Conservation (phyloP, 129 eudicot species). For the Flaveria trinervia region DNA sequence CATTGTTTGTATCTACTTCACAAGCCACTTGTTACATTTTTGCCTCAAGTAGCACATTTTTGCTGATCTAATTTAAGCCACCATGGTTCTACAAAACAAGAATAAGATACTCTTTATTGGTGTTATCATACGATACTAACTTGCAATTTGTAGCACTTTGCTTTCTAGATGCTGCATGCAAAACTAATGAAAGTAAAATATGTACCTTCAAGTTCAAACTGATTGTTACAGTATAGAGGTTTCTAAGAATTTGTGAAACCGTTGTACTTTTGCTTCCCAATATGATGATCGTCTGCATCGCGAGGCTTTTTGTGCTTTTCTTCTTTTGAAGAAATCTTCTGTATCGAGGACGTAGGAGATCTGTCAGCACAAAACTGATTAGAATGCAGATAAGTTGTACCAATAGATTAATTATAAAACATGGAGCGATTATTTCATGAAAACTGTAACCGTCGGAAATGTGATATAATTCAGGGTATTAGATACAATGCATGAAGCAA, state of each 20-base stretch:
- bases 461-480: neutral
- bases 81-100: constrained; percentile 30
- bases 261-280: constrained; percentile 48
- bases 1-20: constrained; percentile 29
- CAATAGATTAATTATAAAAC: constrained; percentile 12
- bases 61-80: constrained; percentile 27
- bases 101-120: neutral
- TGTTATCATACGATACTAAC: neutral
- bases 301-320: constrained; percentile 29
- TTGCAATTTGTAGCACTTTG: neutral
- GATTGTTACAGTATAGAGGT: constrained; percentile 30
- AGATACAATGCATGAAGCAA: neutral
- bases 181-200: neutral
- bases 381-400: constrained; percentile 23
- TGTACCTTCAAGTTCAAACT: constrained; percentile 32
- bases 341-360: constrained; percentile 95
- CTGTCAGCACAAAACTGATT: constrained; percentile 50
- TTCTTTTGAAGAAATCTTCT: constrained; percentile 71
- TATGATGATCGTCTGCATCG: constrained; percentile 27
- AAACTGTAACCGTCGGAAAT: neutral
- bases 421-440: neutral
- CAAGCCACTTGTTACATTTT: constrained; percentile 15
- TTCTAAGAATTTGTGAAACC: constrained; percentile 62
- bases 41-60: constrained; percentile 13
- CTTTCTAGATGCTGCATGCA: neutral